Evolutionary conservation across 2,329 filamentous ascomycete species (phyloP).

Genomic region (Fusarium clavum): DNA sequence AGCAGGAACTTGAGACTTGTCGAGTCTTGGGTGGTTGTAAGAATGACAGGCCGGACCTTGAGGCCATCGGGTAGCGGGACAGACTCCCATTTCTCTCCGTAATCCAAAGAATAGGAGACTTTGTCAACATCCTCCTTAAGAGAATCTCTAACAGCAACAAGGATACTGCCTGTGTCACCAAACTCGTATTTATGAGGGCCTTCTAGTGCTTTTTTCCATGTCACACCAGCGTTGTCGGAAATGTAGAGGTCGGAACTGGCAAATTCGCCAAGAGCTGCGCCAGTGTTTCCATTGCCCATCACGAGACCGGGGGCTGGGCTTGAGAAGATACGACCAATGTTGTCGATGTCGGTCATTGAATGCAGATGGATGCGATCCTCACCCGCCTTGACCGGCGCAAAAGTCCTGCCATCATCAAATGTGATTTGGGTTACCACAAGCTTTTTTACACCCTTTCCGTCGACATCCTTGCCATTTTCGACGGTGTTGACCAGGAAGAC

Average conservation of each 20-base stretch:
- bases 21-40: slow-evolving; percentile 93
- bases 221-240: slow-evolving; percentile 89
- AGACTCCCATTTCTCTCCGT: slow-evolving; percentile 85
- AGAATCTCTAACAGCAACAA: slow-evolving; percentile 85
- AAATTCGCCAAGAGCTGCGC: slow-evolving; percentile 77
- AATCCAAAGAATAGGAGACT: slow-evolving; percentile 83
- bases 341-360: slow-evolving; percentile 86
- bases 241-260: slow-evolving; percentile 83
- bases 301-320: slow-evolving; percentile 92
- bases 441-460: slow-evolving; percentile 67
- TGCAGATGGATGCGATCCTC: slow-evolving; percentile 85
- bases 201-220: slow-evolving; percentile 80
- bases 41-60: slow-evolving; percentile 75
- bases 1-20: slow-evolving; percentile 92
- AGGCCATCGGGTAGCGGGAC: slow-evolving; percentile 74
- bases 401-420: slow-evolving; percentile 94
- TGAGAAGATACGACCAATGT: slow-evolving; percentile 88
- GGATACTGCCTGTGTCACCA: slow-evolving; percentile 89
- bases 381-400: slow-evolving; percentile 76
- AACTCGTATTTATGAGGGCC: slow-evolving; percentile 97
- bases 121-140: slow-evolving; percentile 68
- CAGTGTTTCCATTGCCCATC: slow-evolving; percentile 94
- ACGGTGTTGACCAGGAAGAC: slow-evolving; percentile 92
- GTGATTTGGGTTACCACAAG: slow-evolving; percentile 85
- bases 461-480: slow-evolving; percentile 83